Evolutionary conservation across 169 alveolate species (phyloP), one percentile per base, ranked within the genome.

Genomic region (Babesia bigemina): DNA sequence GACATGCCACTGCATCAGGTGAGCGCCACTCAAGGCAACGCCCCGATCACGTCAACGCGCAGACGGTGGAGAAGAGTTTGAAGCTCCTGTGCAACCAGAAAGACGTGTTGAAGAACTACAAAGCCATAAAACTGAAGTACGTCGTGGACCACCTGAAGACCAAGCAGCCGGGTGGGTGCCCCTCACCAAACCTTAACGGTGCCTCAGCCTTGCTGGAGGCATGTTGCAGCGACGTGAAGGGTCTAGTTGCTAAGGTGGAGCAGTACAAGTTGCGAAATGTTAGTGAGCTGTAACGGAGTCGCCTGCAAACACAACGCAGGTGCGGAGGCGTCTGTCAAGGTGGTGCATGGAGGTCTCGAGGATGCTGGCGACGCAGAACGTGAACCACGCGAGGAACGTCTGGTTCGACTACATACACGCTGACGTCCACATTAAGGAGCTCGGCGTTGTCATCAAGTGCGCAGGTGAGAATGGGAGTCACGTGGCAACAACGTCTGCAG

Each of bases 271-370:
- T 86, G 42, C 69, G 70, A 58, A 84, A 75, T 50, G 91, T 86
- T 3, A 22, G 75, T 65, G 19, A n/a, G 9, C 10, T 11, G n/a
- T 24, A 24, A 42, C 72, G 61, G 60, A 21, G 47, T 33, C 26
- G 6, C 2, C 22, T 63, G 11, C 3, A 42, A 0, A 36, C n/a
- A 9, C n/a, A 0, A 2, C 55, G 26, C 53, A 79, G 82, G 48
- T 55, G 42, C 48, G 73, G 21, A 83, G 63, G 63, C 71, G 60
- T 49, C 44, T 86, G 39, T 78, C 94, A 19, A 16, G 94, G 59
- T 90, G 94, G 94, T 70, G 86, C 60, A 49, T 45, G 49, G 94
- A 90, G 42, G 71, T 90, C 62, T 86, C 92, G 14, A 57, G 74
- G 47, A 52, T 74, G 53, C 70, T 90, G 62, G 58, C 59, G 56